Conservation (phyloP, 768 basidiomycete species). For the Suillus clintonianus region DNA sequence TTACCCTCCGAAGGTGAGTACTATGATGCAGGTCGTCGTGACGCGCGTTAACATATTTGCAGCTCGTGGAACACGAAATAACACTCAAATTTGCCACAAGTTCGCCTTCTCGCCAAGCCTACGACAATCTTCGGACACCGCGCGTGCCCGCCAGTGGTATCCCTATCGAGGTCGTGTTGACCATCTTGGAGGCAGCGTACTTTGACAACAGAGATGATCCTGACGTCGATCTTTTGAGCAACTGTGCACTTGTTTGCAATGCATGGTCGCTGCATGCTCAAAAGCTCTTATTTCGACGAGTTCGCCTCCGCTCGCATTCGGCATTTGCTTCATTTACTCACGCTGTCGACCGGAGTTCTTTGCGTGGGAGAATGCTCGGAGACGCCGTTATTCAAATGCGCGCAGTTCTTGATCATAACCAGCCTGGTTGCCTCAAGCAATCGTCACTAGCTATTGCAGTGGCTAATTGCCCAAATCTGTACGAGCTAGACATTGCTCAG, state of each 20-base stretch:
- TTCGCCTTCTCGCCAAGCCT: constrained; percentile 22
- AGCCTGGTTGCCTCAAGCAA: constrained; percentile 58
- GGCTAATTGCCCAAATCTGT: constrained; percentile 58
- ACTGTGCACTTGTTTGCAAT: constrained; percentile 65
- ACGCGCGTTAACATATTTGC: constrained; percentile 10
- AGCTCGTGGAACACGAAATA: constrained; percentile 39
- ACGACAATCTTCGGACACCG: constrained; percentile 15
- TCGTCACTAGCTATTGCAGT: constrained; percentile 61
- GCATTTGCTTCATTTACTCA: constrained; percentile 55
- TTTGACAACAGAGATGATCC: constrained; percentile 37
- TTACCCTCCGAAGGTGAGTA: constrained; percentile 27
- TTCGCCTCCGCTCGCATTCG: constrained; percentile 53
- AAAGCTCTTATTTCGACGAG: constrained; percentile 60
- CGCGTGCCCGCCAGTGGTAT: constrained; percentile 36
- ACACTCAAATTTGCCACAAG: constrained; percentile 40
- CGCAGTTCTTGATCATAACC: constrained; percentile 66
- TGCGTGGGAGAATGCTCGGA: constrained; percentile 51
- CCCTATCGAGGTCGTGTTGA: constrained; percentile 64
- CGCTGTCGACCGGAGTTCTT: constrained; percentile 49
- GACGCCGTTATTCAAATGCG: constrained; percentile 56
- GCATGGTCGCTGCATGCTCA: constrained; percentile 68
- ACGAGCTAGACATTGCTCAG: constrained; percentile 54
- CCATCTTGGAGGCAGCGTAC: constrained; percentile 62
- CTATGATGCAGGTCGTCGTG: not conserved
- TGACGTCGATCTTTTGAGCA: constrained; percentile 45